phyloP scores from a whole-genome alignment of 176 grass and related monocot genomes.

The Lolium rigidum region DNA sequence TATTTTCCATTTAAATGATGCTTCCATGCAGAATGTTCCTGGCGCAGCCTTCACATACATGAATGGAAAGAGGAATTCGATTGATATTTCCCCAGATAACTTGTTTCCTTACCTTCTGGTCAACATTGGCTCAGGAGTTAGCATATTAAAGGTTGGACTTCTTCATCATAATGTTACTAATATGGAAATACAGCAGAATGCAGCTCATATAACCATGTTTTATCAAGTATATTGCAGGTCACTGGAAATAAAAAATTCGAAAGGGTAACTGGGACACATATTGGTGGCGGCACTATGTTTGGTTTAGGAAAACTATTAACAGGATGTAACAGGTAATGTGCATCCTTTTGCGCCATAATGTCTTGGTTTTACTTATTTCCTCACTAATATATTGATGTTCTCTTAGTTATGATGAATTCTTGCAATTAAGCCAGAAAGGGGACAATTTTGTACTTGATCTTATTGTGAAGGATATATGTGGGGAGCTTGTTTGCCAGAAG shows the following conservation, averaged over 20 bases:
- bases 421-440: conserved; percentile 94
- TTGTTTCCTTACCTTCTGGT: conserved; percentile 97
- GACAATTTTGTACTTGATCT: conserved; percentile 97
- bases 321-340: conserved; percentile 78
- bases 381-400: conserved; percentile 53
- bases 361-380: conserved; percentile 36
- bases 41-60: conserved; percentile 89
- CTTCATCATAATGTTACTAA: conserved; percentile 7
- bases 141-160: conserved; percentile 90
- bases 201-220: conserved; percentile 47
- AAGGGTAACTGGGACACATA: conserved; percentile 95
- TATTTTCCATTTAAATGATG: conserved; percentile 36
- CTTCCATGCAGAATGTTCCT: conserved; percentile 72
- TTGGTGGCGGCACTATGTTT: conserved; percentile 94
- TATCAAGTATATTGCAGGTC: conserved; percentile 69
- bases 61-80: conserved; percentile 68
- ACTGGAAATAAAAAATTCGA: conserved; percentile 86
- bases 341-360: not conserved
- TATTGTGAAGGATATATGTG: conserved; percentile 98
- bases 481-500: conserved; percentile 92
- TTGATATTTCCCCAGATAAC: conserved; percentile 73
- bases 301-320: conserved; percentile 99
- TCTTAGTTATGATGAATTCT: conserved; percentile 96
- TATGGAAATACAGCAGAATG: conserved; percentile 34
- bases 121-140: conserved; percentile 93